phyloP scores from a whole-genome alignment of 116 monocot genomes.

The Zostera marina region DNA sequence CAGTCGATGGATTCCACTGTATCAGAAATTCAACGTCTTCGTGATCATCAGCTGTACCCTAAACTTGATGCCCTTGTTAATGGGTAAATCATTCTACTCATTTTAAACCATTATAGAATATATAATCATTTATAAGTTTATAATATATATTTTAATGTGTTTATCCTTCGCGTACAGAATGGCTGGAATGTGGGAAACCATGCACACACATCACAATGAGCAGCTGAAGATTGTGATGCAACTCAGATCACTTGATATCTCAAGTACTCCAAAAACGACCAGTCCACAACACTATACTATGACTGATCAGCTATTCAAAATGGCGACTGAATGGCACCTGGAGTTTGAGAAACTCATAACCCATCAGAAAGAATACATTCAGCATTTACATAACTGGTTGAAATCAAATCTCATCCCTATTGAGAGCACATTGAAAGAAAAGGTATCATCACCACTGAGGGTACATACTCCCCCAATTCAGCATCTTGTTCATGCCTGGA shows the following conservation, averaged over 20 bases:
- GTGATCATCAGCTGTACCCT: constrained; percentile 71
- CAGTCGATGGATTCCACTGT: constrained; percentile 95
- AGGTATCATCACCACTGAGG: constrained; percentile 30
- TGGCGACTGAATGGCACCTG: constrained; percentile 34
- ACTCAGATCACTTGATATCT: constrained; percentile 27
- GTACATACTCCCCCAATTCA: constrained; percentile 29
- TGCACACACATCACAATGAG: constrained; percentile 36
- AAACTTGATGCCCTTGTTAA: constrained; percentile 54
- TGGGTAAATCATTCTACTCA: constrained; percentile 30
- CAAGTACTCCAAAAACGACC: constrained; percentile 41
- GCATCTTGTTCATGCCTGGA: constrained; percentile 46
- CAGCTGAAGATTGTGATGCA: constrained; percentile 28
- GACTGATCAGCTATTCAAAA: constrained; percentile 26
- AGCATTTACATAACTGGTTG: constrained; percentile 57
- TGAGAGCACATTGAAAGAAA: constrained; percentile 56
- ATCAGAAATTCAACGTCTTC: constrained; percentile 75
- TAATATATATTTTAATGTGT: background rate
- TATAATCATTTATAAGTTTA: background rate
- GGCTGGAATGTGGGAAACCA: constrained; percentile 69
- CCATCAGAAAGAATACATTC: constrained; percentile 59
- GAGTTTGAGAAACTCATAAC: constrained; percentile 48
- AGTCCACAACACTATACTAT: constrained; percentile 26
- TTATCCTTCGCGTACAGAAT: constrained; percentile 25
- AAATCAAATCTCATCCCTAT: constrained; percentile 51
- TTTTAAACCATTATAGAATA: background rate